phyloP scores from a whole-genome alignment of 306 rosid species.

The Senna tora region DNA sequence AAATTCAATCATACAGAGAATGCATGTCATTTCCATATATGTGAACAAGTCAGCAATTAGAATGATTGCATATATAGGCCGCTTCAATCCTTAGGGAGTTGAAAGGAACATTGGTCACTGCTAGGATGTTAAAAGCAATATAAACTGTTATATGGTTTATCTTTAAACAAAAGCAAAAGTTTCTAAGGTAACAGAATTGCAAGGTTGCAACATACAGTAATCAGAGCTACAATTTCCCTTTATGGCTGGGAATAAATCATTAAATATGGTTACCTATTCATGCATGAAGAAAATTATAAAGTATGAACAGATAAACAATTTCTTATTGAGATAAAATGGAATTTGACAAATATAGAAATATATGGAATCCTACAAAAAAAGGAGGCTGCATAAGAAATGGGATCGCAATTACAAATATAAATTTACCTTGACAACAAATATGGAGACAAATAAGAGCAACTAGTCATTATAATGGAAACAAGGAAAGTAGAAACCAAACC shows the following conservation, averaged over 20 bases:
- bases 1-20: slow-evolving; percentile 25
- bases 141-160: not conserved
- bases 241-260: not conserved
- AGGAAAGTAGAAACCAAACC: slow-evolving; percentile 59
- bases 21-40: not conserved
- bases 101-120: not conserved
- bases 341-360: not conserved
- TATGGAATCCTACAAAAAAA: slow-evolving; percentile 2
- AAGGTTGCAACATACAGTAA: not conserved
- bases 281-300: not conserved
- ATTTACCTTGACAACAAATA: slow-evolving; percentile 1
- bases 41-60: slow-evolving; percentile 7
- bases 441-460: slow-evolving; percentile 18
- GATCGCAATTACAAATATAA: not conserved
- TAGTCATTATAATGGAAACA: slow-evolving; percentile 17
- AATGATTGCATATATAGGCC: slow-evolving; percentile 7
- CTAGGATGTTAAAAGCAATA: not conserved
- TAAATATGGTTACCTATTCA: not conserved
- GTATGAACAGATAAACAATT: not conserved
- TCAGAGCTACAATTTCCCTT: not conserved
- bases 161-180: not conserved
- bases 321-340: not conserved
- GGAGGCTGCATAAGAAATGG: not conserved
- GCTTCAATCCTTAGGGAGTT: slow-evolving; percentile 28
- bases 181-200: slow-evolving; percentile 3